Conservation (phyloP, 352 stramenopile genomes). For the Globisporangium mamillatum region DNA sequence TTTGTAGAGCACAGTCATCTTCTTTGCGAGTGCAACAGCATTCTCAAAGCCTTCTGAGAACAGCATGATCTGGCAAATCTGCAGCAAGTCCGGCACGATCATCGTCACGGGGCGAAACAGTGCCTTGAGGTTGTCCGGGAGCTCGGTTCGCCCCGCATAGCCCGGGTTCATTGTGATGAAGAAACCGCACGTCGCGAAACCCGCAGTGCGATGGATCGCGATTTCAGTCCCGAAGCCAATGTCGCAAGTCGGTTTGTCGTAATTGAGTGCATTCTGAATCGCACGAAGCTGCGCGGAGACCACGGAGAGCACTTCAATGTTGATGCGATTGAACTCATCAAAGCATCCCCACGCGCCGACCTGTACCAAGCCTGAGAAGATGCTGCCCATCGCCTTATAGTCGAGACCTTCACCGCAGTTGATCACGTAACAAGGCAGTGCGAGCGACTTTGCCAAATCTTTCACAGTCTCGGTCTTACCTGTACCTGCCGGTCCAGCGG, state of each 20-base stretch:
- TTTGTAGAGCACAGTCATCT: slow-evolving; percentile 95
- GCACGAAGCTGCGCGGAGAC: slow-evolving; percentile 86
- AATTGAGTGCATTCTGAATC: slow-evolving; percentile 93
- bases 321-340: slow-evolving; percentile 88
- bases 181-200: slow-evolving; percentile 92
- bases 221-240: slow-evolving; percentile 92
- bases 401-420: slow-evolving; percentile 91
- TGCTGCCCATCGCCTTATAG: slow-evolving; percentile 91
- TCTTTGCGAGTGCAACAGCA: slow-evolving; percentile 87
- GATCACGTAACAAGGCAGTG: slow-evolving; percentile 91
- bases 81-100: slow-evolving; percentile 90
- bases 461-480: slow-evolving; percentile 94
- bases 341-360: slow-evolving; percentile 87
- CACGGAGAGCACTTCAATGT: slow-evolving; percentile 85
- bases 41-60: slow-evolving; percentile 93
- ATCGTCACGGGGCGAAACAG: slow-evolving; percentile 93
- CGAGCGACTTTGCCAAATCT: slow-evolving; percentile 90
- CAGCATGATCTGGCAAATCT: slow-evolving; percentile 95
- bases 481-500: slow-evolving; percentile 87
- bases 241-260: slow-evolving; percentile 88
- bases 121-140: slow-evolving; percentile 92
- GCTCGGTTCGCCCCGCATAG: slow-evolving; percentile 89
- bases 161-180: slow-evolving; percentile 96
- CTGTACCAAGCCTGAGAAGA: slow-evolving; percentile 88
- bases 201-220: slow-evolving; percentile 87